Evolutionary conservation across 768 basidiomycete genomes (phyloP).

Genomic region (Flagelloscypha sp.): DNA sequence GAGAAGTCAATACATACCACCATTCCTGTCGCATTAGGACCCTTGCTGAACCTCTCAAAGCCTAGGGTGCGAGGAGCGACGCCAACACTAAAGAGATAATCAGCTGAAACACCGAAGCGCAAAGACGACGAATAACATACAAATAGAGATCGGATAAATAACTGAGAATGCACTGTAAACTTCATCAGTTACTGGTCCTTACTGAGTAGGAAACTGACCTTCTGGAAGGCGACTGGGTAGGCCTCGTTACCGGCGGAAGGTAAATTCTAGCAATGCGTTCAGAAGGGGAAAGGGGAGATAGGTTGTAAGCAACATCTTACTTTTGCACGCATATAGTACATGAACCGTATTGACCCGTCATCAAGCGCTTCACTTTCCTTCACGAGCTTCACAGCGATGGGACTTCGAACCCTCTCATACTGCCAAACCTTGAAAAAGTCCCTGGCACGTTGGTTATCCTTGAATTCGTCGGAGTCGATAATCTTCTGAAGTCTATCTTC

Average conservation of each 20-base stretch:
- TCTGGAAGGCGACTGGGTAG: constrained; percentile 76
- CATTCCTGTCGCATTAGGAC: constrained; percentile 51
- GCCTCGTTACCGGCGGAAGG: constrained; percentile 60
- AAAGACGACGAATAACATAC: constrained; percentile 31
- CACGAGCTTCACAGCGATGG: constrained; percentile 57
- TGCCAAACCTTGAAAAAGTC: constrained; percentile 21
- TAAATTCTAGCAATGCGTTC: too few relatives aligned
- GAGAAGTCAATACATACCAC: constrained; percentile 32
- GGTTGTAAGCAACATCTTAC: too few relatives aligned
- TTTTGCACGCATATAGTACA: constrained; percentile 82
- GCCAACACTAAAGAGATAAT: constrained; percentile 37
- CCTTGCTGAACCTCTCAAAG: constrained; percentile 39
- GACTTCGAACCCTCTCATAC: constrained; percentile 62
- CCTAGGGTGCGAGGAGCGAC: constrained; percentile 47
- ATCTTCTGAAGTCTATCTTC: constrained; percentile 31
- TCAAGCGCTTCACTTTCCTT: constrained; percentile 29
- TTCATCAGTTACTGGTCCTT: not conserved
- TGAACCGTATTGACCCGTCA: constrained; percentile 43
- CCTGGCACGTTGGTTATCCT: constrained; percentile 16
- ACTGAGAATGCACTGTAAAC: constrained; percentile 59
- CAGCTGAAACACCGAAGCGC: constrained; percentile 5
- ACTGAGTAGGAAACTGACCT: constrained; percentile 31
- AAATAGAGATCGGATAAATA: constrained; percentile 76
- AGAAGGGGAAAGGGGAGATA: too few relatives aligned
- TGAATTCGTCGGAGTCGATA: constrained; percentile 26